Conservation (phyloP, 805 yeast species). For the Candida nanaspora region DNA sequence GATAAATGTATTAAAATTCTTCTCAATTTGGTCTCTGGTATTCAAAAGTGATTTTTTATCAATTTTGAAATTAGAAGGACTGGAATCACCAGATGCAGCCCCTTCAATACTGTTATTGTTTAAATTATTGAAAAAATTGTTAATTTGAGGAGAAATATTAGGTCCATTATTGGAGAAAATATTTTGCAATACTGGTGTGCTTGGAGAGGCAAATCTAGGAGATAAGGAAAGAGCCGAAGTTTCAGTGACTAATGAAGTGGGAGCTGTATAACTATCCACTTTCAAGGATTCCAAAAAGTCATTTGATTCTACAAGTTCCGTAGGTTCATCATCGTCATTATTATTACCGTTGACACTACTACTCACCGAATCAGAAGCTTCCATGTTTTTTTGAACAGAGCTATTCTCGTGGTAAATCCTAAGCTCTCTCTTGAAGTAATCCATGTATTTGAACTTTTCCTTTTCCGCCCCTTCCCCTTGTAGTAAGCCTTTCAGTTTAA, state of each 20-base stretch:
- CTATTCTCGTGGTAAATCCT: constrained; percentile 24
- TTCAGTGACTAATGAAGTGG: background rate
- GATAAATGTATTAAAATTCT: constrained; percentile 35
- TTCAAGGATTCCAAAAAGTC: constrained; percentile 14
- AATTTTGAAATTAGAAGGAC: constrained; percentile 13
- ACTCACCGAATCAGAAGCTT: background rate
- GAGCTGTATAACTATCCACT: background rate
- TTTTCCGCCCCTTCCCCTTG: constrained; percentile 18
- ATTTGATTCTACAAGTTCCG: constrained; percentile 19
- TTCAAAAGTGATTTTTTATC: constrained; percentile 25
- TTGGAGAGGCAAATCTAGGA: constrained; percentile 27
- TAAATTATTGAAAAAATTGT: constrained; percentile 3
- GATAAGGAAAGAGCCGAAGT: constrained; percentile 2
- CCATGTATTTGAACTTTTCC: constrained; percentile 29
- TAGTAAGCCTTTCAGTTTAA: constrained; percentile 51
- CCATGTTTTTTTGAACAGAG: background rate
- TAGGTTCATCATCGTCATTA: constrained; percentile 22
- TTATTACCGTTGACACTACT: constrained; percentile 20
- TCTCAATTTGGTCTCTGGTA: constrained; percentile 37
- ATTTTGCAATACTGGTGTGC: constrained; percentile 6
- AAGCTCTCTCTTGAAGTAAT: constrained; percentile 31
- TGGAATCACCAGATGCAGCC: background rate
- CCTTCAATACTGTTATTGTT: constrained; percentile 1
- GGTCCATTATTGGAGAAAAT: background rate
- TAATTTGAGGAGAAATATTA: constrained; percentile 5